Evolutionary conservation across 2,329 filamentous ascomycete genomes (phyloP), one percentile per base, ranked within the genome.

Genomic region (Nannizziopsis arthrosporioides): DNA sequence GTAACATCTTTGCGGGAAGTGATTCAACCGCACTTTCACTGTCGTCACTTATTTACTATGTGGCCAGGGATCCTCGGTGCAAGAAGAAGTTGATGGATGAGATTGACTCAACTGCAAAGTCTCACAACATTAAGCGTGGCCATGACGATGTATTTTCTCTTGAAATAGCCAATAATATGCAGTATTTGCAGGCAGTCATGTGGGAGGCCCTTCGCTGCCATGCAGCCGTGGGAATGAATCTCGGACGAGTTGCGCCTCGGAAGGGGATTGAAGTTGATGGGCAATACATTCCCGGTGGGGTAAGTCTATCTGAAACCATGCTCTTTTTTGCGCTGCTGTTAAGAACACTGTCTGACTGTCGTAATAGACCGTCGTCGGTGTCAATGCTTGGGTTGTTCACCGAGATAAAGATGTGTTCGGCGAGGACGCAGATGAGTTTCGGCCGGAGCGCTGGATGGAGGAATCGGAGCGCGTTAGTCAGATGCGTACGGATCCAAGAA

Each of bases 171-270:
- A 82, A 85, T 61, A 76, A 75, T 47, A 72, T 92, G 1, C 77
- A 78, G 0, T 92, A 89, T 61, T 76, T 92, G 5, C 82, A 88
- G 57, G 85, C 84, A 2, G 81, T 80, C 48, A 74, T 90, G 57
- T 85, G 89, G 59, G 85, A 92, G 63, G 77, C 81, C 3, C 85
- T 89, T 68, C 77, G 84, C 10, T 61, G 87, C 56, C 83, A 89
- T 61, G 85, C 85, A 0, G 82, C 84, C 0, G 75, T 82, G 0
- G 85, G 84, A 0, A 68, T 89, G 4, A 79, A 81, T 0, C 70
- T 90, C 38, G 85, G 90, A 63, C 76, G 85, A 51, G 70, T 89
- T 40, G 82, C 85, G 0, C 85, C 85, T 0, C 64, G 71, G 0
- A 70, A 75, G 15, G 83, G 83, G 8, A 71, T 74, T 18, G 75